Evolutionary conservation across 2,329 filamentous ascomycete genomes (phyloP).

Genomic region (Cladosporium sphaerospermum): DNA sequence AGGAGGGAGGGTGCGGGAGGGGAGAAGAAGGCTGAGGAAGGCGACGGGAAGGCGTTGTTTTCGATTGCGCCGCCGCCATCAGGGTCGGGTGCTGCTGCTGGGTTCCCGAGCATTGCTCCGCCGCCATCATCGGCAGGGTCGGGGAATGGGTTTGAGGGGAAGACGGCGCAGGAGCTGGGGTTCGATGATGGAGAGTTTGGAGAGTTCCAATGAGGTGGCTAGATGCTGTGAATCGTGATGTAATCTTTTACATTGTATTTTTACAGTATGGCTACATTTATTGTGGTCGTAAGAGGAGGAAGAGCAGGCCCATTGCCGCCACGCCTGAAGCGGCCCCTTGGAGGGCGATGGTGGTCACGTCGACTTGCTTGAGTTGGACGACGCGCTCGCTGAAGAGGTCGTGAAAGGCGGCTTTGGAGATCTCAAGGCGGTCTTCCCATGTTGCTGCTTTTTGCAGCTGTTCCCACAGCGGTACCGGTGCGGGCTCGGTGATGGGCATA

Average conservation of each 20-base stretch:
- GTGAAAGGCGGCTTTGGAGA: constrained; percentile 17
- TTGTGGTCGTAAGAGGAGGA: constrained; percentile 28
- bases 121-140: constrained; percentile 55
- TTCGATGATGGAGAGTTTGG: constrained; percentile 88
- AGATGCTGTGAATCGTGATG: neutral
- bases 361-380: constrained; percentile 40
- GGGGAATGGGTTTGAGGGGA: constrained; percentile 13
- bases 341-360: constrained; percentile 41
- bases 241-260: constrained; percentile 3
- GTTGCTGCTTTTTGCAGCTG: constrained; percentile 3
- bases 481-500: neutral
- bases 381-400: constrained; percentile 38
- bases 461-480: neutral
- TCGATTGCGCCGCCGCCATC: constrained; percentile 70
- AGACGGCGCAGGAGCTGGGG: constrained; percentile 56
- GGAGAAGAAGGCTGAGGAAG: constrained; percentile 34
- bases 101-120: constrained; percentile 61
- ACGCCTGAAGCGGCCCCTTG: constrained; percentile 40
- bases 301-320: constrained; percentile 29
- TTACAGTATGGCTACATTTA: constrained; percentile 8
- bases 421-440: constrained; percentile 8
- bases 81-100: constrained; percentile 2
- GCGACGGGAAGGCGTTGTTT: constrained; percentile 50
- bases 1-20: constrained; percentile 29
- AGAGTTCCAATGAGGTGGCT: constrained; percentile 56